These are phyloP conservation scores for Schoenoplectus triqueter DNA, from an alignment of 202 grass and related monocot genomes.

Conservation along the genomic window DNA sequence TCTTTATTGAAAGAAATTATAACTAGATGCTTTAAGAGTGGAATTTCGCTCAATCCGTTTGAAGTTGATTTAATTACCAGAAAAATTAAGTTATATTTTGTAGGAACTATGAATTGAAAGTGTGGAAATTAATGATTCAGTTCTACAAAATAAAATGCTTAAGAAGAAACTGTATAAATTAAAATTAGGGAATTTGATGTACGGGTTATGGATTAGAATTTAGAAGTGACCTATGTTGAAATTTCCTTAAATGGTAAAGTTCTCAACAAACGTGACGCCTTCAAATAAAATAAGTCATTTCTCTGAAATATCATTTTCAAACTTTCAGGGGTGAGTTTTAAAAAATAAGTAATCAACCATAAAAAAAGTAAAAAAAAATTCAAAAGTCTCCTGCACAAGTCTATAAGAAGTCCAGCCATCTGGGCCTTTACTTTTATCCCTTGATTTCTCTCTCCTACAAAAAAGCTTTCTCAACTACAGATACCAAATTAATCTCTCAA, in stretches of 20 bases:
- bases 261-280: neutral
- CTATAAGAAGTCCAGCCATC: conserved; percentile 14
- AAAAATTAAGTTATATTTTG: too few relatives aligned
- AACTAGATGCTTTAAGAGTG: too few relatives aligned
- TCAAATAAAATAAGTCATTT: neutral
- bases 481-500: neutral
- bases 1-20: neutral
- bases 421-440: neutral
- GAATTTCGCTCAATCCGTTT: too few relatives aligned
- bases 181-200: neutral
- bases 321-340: neutral
- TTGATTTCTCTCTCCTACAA: neutral
- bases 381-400: neutral
- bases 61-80: too few relatives aligned
- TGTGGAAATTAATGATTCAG: too few relatives aligned
- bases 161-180: too few relatives aligned
- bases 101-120: too few relatives aligned
- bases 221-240: neutral
- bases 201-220: neutral
- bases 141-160: too few relatives aligned
- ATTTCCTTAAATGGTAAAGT: neutral
- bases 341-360: neutral
- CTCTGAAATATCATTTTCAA: neutral
- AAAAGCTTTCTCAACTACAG: neutral
- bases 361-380: neutral